Conservation (phyloP, 2,329 filamentous ascomycete genomes). For the Beauveria rudraprayagi region DNA sequence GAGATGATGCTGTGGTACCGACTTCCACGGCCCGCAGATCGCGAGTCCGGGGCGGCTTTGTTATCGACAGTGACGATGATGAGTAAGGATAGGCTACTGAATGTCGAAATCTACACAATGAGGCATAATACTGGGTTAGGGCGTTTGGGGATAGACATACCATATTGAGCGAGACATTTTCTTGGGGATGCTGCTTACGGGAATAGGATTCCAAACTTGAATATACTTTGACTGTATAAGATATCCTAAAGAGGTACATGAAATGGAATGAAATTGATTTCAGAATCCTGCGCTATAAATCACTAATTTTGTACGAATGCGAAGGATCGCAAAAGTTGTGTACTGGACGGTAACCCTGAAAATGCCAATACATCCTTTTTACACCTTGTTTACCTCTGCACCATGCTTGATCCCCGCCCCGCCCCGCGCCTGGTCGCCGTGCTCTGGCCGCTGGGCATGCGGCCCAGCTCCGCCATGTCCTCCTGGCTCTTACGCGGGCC, state of each 20-base stretch:
- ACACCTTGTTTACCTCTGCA: not conserved
- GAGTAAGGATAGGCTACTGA: constrained; percentile 23
- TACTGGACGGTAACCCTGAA: not conserved
- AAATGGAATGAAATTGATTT: not conserved
- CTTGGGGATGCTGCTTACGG: not conserved
- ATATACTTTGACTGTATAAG: not conserved
- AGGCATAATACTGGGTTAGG: not conserved
- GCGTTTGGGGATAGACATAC: not conserved
- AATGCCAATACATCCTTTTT: not conserved
- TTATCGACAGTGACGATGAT: constrained; percentile 54
- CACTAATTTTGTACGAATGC: not conserved
- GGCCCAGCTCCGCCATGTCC: constrained; percentile 27
- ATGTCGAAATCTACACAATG: not conserved
- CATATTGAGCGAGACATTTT: not conserved
- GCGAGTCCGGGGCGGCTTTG: constrained; percentile 44
- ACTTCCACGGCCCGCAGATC: constrained; percentile 30
- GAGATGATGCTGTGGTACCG: constrained; percentile 31
- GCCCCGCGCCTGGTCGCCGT: constrained; percentile 22
- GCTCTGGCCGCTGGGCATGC: constrained; percentile 21
- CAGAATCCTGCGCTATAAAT: not conserved
- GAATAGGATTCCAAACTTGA: not conserved
- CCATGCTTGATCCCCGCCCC: constrained; percentile 16
- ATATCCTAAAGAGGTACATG: not conserved
- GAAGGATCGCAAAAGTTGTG: not conserved
- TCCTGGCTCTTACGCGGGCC: constrained; percentile 25